Evolutionary conservation across 345 rosid genomes (phyloP).

Genomic region (Rhodamnia rubescens): DNA sequence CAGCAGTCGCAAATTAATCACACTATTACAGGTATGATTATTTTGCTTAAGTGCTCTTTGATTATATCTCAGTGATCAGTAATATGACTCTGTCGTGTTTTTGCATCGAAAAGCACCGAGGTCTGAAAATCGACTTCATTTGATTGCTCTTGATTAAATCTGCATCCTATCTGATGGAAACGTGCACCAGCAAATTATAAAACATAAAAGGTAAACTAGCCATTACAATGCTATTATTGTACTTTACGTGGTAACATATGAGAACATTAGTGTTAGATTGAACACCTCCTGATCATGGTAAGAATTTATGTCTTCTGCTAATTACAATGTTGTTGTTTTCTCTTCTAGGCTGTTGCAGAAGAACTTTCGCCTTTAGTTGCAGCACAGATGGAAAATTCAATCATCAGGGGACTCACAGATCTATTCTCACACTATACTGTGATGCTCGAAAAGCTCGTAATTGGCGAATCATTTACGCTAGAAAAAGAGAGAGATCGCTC

Average conservation of each 20-base stretch:
- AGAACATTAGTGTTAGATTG: background rate
- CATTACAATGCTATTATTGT: background rate
- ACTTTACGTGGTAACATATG: background rate
- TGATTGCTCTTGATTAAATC: background rate
- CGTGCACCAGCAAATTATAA: background rate
- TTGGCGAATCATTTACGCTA: background rate
- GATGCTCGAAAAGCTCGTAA: conserved; percentile 30
- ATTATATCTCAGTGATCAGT: background rate
- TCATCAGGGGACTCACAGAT: conserved; percentile 25
- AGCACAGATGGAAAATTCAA: conserved; percentile 36
- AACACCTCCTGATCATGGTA: background rate
- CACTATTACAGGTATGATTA: conserved; percentile 43
- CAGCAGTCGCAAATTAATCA: conserved; percentile 52
- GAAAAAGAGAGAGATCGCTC: background rate
- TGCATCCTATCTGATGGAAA: background rate
- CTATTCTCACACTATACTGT: conserved; percentile 30
- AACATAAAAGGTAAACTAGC: background rate
- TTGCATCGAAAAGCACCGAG: background rate
- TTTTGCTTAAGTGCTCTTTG: background rate
- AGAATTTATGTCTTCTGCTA: background rate
- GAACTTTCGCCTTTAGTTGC: conserved; percentile 29
- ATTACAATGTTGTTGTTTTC: background rate
- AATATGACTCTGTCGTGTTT: background rate
- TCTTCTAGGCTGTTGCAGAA: conserved; percentile 21
- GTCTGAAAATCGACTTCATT: background rate